Conservation (phyloP, 257 asterid genomes). For the Gynochthodes officinalis region DNA sequence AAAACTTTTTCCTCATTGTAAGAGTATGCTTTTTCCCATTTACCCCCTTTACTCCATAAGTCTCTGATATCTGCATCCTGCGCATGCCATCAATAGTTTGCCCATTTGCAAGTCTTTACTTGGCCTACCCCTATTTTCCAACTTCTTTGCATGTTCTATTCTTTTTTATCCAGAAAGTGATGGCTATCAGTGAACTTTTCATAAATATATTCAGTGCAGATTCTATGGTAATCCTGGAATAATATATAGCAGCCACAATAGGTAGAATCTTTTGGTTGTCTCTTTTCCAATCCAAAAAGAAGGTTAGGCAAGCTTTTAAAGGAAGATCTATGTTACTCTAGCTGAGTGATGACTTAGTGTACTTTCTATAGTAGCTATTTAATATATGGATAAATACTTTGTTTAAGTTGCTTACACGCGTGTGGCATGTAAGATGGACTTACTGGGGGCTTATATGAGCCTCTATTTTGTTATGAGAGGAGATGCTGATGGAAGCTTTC, state of each 20-base stretch:
- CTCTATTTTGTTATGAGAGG: not conserved
- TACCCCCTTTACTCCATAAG: not conserved
- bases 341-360: not conserved
- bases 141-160: not conserved
- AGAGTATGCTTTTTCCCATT: too few species aligned
- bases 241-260: not conserved
- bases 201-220: not conserved
- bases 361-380: not conserved
- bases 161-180: conserved; percentile 5
- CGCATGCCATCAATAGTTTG: not conserved
- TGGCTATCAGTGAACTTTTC: not conserved
- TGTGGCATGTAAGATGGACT: not conserved
- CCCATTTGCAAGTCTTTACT: not conserved
- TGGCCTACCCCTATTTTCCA: not conserved
- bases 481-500: not conserved
- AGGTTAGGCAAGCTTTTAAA: too few species aligned
- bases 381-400: not conserved
- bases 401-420: not conserved
- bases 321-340: too few species aligned
- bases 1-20: too few species aligned
- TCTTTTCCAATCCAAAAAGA: not conserved
- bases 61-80: not conserved
- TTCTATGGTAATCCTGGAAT: not conserved
- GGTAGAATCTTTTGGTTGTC: not conserved
- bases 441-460: not conserved